Evolutionary conservation across 352 stramenopile species (phyloP).

Genomic region (Globisporangium paroecandrum): DNA sequence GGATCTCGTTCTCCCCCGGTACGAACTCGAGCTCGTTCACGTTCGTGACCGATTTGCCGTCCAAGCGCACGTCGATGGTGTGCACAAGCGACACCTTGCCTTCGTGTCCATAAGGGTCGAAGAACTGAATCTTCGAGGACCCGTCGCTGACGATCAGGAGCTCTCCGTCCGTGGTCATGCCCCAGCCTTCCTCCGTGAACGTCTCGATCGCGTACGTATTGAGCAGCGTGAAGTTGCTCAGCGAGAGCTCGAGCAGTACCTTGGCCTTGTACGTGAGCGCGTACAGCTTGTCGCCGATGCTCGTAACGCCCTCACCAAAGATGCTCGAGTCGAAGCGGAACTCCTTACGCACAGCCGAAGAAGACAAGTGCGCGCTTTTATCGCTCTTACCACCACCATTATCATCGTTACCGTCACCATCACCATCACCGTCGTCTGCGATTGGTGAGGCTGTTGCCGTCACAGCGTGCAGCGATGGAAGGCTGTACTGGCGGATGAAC

Average conservation of each 20-base stretch:
- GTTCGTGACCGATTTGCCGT: constrained; percentile 42
- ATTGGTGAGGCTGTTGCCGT: not conserved
- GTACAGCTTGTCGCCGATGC: constrained; percentile 71
- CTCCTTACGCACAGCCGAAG: constrained; percentile 29
- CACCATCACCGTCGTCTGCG: not conserved
- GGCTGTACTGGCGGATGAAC: constrained; percentile 68
- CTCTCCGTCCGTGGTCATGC: constrained; percentile 77
- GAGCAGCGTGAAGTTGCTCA: constrained; percentile 49
- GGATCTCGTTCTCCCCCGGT: constrained; percentile 71
- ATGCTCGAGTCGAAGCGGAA: constrained; percentile 51
- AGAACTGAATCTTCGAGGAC: constrained; percentile 73
- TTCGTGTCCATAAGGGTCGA: constrained; percentile 36
- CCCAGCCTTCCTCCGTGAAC: constrained; percentile 85
- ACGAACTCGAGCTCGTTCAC: constrained; percentile 89
- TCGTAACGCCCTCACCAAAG: constrained; percentile 80
- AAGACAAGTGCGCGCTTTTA: not conserved
- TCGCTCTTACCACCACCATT: not conserved
- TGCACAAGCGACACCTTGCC: constrained; percentile 39
- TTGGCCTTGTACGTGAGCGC: constrained; percentile 81
- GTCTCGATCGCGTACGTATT: constrained; percentile 58
- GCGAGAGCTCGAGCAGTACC: constrained; percentile 59
- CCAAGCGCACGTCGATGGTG: constrained; percentile 43
- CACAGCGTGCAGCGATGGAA: constrained; percentile 14
- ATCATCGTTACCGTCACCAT: not conserved
- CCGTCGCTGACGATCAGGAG: constrained; percentile 87